Evolutionary conservation across 1,284 basidiomycete species (phyloP).

Genomic region (Cutaneotrichosporon mucoides): DNA sequence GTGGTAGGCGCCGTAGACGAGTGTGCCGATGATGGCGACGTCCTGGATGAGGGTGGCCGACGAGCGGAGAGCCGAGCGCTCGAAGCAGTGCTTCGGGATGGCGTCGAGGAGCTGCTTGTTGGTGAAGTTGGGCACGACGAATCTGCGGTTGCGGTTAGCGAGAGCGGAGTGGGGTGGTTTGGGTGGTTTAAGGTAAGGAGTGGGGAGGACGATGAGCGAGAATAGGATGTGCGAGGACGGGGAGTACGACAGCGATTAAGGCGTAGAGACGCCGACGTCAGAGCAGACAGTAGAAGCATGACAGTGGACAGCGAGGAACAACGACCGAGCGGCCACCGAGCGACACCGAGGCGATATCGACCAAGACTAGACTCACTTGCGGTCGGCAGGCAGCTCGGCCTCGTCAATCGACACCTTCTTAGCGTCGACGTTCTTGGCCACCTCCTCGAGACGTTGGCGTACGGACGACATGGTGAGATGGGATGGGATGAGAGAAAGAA

Average conservation of each 20-base stretch:
- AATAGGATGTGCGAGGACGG: too few relatives aligned
- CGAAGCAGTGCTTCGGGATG: constrained; percentile 84
- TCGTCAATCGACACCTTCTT: constrained; percentile 9
- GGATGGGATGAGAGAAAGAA: neutral
- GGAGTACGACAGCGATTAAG: too few relatives aligned
- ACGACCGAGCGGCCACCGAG: too few relatives aligned
- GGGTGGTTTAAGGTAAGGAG: too few relatives aligned
- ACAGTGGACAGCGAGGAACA: too few relatives aligned
- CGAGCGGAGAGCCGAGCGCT: constrained; percentile 82
- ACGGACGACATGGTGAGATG: constrained; percentile 11
- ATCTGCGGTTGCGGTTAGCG: constrained; percentile 20
- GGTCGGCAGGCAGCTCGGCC: constrained; percentile 10
- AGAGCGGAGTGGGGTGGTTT: too few relatives aligned
- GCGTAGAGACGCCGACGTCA: too few relatives aligned
- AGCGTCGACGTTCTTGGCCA: constrained; percentile 1
- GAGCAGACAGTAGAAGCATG: too few relatives aligned
- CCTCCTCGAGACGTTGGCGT: constrained; percentile 10
- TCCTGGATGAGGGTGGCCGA: constrained; percentile 77
- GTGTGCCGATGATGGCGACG: constrained; percentile 60
- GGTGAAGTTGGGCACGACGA: constrained; percentile 48
- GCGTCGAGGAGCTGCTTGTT: constrained; percentile 62
- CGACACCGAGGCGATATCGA: too few relatives aligned
- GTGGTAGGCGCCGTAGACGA: constrained; percentile 67
- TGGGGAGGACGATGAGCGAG: too few relatives aligned
- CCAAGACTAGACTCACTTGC: constrained; percentile 3